phyloP scores from a whole-genome alignment of 73 alveolate genomes.

The Halteria grandinella region DNA sequence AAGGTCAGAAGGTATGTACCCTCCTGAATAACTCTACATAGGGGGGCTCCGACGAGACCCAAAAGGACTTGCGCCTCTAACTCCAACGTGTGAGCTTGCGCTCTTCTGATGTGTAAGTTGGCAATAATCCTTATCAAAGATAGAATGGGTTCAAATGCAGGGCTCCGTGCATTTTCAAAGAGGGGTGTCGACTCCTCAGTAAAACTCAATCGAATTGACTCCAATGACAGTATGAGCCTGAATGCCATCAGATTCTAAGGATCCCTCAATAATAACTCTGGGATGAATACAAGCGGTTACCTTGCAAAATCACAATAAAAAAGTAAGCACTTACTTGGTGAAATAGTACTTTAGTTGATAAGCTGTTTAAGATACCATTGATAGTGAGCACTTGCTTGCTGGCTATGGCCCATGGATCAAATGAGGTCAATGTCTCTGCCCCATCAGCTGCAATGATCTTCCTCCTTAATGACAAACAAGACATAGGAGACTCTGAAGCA shows the following conservation, averaged over 20 bases:
- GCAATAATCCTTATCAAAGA: too few relatives aligned
- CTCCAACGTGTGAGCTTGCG: too few relatives aligned
- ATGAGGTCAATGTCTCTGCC: conserved; percentile 53
- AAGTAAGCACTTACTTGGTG: conserved; percentile 1
- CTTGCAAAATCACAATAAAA: background rate
- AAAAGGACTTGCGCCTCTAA: too few relatives aligned
- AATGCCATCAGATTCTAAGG: background rate
- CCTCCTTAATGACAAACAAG: background rate
- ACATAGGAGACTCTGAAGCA: conserved; percentile 28
- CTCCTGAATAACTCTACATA: too few relatives aligned
- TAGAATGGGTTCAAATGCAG: too few relatives aligned
- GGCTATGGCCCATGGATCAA: conserved; percentile 45
- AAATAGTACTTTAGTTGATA: conserved; percentile 17
- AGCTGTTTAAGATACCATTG: conserved; percentile 25
- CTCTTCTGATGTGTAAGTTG: too few relatives aligned
- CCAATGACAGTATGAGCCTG: background rate
- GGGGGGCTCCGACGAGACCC: too few relatives aligned
- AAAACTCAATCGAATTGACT: background rate
- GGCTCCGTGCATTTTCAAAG: too few relatives aligned
- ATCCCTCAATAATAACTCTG: too few relatives aligned
- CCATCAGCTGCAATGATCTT: conserved; percentile 46
- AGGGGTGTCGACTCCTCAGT: background rate
- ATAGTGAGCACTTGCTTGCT: conserved; percentile 36
- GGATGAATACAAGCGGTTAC: background rate
- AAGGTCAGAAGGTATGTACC: too few relatives aligned